phyloP scores from a whole-genome alignment of 345 rosid species.

The Rubroshorea leprosula region DNA sequence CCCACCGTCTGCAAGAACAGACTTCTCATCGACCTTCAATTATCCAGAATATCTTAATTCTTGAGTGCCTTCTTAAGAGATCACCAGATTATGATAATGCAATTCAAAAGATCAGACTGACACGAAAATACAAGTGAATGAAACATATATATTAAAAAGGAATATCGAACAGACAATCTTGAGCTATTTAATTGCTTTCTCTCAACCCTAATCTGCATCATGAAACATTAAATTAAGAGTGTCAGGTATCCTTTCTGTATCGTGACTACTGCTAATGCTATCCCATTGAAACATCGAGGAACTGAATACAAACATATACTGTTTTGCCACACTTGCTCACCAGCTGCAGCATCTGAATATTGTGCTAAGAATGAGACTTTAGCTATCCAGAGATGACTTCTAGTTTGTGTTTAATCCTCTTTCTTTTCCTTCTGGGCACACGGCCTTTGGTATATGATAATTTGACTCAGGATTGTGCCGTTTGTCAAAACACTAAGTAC shows the following conservation, averaged over 20 bases:
- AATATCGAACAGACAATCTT: not conserved
- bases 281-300: no score
- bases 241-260: not conserved
- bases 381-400: not conserved
- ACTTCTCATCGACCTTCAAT: no score
- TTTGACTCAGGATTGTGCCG: conserved; percentile 67
- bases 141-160: no score
- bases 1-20: no score
- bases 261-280: not conserved
- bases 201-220: not conserved
- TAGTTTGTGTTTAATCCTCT: conserved; percentile 25
- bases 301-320: not conserved
- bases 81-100: not conserved
- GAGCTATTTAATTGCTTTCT: not conserved
- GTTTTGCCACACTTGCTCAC: not conserved
- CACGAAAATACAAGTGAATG: not conserved
- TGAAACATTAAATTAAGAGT: not conserved
- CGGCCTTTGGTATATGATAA: conserved; percentile 47
- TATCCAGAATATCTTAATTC: no score
- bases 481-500: conserved; percentile 54
- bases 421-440: conserved; percentile 50
- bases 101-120: no score
- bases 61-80: no score
- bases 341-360: not conserved
- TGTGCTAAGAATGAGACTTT: not conserved